Evolutionary conservation across 2,329 filamentous ascomycete genomes (phyloP).

Genomic region (Fusarium sp.): DNA sequence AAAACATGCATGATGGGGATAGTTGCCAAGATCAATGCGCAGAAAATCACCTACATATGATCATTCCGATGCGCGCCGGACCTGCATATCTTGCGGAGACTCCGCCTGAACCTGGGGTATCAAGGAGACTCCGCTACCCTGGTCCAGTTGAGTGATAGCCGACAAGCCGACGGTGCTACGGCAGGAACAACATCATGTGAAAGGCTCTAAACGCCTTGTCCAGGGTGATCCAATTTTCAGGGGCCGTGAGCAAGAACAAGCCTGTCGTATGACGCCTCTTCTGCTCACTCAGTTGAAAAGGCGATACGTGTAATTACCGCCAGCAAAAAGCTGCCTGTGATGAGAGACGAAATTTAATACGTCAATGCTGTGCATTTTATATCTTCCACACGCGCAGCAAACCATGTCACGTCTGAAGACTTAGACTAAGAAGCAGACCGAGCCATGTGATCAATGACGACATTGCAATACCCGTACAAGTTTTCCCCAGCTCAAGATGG

Average conservation of each 20-base stretch:
- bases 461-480: background rate
- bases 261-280: no score
- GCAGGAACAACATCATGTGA: background rate
- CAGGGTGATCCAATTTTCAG: background rate
- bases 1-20: conserved; percentile 6
- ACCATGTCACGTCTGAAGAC: no score
- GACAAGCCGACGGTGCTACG: background rate
- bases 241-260: no score
- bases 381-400: no score
- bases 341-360: no score
- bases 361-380: no score
- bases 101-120: conserved; percentile 14
- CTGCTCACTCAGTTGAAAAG: no score
- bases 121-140: conserved; percentile 10
- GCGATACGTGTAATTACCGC: no score
- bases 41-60: background rate
- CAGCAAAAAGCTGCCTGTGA: no score
- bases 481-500: background rate
- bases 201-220: background rate
- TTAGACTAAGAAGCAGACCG: no score
- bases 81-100: conserved; percentile 18
- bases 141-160: background rate
- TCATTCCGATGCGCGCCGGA: conserved; percentile 2
- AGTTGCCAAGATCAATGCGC: conserved; percentile 4
- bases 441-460: background rate